phyloP scores from a whole-genome alignment of 805 yeast genomes.

The Metschnikowia amazonensis region DNA sequence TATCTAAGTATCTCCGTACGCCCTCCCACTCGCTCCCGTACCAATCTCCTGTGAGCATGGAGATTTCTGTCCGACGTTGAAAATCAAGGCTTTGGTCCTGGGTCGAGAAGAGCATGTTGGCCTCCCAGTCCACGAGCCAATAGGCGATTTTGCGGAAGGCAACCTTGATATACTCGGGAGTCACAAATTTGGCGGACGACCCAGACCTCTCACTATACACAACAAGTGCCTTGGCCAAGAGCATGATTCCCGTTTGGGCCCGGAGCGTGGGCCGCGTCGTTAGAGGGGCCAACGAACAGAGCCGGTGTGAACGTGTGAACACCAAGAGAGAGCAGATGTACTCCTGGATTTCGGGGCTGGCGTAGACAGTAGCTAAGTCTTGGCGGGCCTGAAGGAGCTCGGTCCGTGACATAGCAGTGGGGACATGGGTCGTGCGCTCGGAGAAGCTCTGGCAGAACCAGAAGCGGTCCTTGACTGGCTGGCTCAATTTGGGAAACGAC shows the following conservation, averaged over 20 bases:
- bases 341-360: conserved; percentile 34
- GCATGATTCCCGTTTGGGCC: conserved; percentile 27
- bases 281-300: conserved; percentile 37
- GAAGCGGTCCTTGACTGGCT: conserved; percentile 16
- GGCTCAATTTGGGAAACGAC: conserved; percentile 12
- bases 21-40: conserved; percentile 39
- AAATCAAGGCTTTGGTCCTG: conserved; percentile 10
- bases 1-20: conserved; percentile 27
- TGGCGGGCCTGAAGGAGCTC: conserved; percentile 8
- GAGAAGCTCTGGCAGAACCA: conserved; percentile 19
- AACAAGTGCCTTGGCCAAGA: conserved; percentile 27
- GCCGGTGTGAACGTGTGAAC: conserved; percentile 35
- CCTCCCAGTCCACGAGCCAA: conserved; percentile 45
- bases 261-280: conserved; percentile 32
- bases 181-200: conserved; percentile 22
- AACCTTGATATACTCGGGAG: conserved; percentile 38
- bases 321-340: conserved; percentile 38
- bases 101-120: conserved; percentile 18
- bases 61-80: conserved; percentile 24
- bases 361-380: conserved; percentile 19
- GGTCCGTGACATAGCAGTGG: not conserved
- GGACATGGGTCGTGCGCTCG: not conserved
- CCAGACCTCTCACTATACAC: conserved; percentile 13
- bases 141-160: conserved; percentile 38
- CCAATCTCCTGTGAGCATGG: conserved; percentile 42